phyloP scores from a whole-genome alignment of 2,329 filamentous ascomycete species.

The Trichoderma brevicompactum region DNA sequence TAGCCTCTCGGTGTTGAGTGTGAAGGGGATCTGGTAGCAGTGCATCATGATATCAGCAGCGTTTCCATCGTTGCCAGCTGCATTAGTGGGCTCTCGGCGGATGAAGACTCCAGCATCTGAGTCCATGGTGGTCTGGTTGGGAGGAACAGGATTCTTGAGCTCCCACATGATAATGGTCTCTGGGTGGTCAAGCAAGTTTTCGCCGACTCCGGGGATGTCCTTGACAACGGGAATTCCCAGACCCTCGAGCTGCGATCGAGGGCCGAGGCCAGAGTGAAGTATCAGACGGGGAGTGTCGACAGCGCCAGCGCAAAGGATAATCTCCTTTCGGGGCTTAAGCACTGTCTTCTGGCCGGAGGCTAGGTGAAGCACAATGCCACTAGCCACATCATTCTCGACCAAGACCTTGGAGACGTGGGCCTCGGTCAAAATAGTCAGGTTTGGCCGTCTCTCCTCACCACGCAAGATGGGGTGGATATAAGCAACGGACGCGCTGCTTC shows the following conservation, averaged over 20 bases:
- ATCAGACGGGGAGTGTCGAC: slow-evolving; percentile 77
- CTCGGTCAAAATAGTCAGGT: slow-evolving; percentile 84
- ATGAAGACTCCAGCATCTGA: slow-evolving; percentile 89
- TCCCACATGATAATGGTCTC: slow-evolving; percentile 72
- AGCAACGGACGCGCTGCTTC: slow-evolving; percentile 85
- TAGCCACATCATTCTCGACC: slow-evolving; percentile 69
- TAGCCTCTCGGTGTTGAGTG: slow-evolving; percentile 79
- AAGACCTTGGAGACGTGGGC: slow-evolving; percentile 86
- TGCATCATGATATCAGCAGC: slow-evolving; percentile 94
- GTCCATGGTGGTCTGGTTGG: slow-evolving; percentile 87
- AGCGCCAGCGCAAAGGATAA: slow-evolving; percentile 77
- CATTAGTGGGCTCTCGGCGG: slow-evolving; percentile 73
- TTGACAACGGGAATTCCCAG: slow-evolving; percentile 60
- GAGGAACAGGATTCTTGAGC: slow-evolving; percentile 74
- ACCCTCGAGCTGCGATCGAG: slow-evolving; percentile 56
- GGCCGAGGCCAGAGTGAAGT: slow-evolving; percentile 62
- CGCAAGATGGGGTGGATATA: slow-evolving; percentile 91
- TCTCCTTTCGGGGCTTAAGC: slow-evolving; percentile 72
- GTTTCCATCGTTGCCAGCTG: slow-evolving; percentile 68
- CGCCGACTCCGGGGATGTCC: slow-evolving; percentile 63
- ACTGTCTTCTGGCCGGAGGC: slow-evolving; percentile 57
- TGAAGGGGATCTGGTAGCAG: slow-evolving; percentile 94
- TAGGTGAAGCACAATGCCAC: slow-evolving; percentile 70
- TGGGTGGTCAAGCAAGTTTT: slow-evolving; percentile 65
- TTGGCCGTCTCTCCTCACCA: slow-evolving; percentile 79